phyloP scores from a whole-genome alignment of 768 basidiomycete species.

The Boletus insuetus region DNA sequence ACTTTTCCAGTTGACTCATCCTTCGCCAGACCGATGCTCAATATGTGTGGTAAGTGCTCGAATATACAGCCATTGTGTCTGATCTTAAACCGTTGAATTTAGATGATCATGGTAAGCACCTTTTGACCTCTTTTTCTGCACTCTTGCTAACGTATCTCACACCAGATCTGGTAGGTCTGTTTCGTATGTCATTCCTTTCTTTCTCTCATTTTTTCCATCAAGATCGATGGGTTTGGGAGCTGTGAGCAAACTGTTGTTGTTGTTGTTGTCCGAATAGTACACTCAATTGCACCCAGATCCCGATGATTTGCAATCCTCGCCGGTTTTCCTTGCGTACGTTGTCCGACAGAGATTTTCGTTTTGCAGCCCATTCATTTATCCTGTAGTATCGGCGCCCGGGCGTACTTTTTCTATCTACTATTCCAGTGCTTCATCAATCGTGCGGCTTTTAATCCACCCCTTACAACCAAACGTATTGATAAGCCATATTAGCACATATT shows the following conservation, averaged over 20 bases:
- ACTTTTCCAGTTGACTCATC: background rate
- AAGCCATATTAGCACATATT: slow-evolving; percentile 27
- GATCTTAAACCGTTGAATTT: background rate
- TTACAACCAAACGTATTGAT: background rate
- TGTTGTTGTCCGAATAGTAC: background rate
- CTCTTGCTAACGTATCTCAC: slow-evolving; percentile 12
- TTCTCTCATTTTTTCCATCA: background rate
- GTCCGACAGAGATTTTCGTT: background rate
- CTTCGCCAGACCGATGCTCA: slow-evolving; percentile 74
- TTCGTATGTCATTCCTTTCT: background rate
- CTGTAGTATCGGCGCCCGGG: slow-evolving; percentile 72
- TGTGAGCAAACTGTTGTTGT: slow-evolving; percentile 45
- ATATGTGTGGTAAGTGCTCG: slow-evolving; percentile 67
- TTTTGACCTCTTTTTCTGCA: background rate
- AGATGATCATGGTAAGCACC: slow-evolving; percentile 76
- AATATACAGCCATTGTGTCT: background rate
- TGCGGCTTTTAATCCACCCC: slow-evolving; percentile 31
- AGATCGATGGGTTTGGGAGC: slow-evolving; percentile 85
- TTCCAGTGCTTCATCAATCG: slow-evolving; percentile 93
- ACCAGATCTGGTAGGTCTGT: slow-evolving; percentile 45
- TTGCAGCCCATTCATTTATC: background rate
- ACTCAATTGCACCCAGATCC: slow-evolving; percentile 53
- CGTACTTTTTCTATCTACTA: slow-evolving; percentile 89
- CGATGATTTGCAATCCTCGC: slow-evolving; percentile 69
- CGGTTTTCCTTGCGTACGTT: slow-evolving; percentile 65